Conservation (phyloP, 75 land plant genomes). For the Isoetes taiwanensis region DNA sequence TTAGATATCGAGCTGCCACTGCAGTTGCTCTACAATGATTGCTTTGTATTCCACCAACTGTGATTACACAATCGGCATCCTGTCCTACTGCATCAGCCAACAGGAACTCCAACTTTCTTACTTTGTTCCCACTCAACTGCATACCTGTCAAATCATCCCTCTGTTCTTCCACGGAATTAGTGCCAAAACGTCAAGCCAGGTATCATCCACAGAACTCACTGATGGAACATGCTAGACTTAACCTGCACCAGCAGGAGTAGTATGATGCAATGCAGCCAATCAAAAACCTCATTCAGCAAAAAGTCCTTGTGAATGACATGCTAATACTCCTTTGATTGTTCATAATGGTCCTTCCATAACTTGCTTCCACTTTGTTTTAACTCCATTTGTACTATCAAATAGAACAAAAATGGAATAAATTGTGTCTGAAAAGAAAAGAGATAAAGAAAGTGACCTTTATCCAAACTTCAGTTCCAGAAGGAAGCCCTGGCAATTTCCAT, state of each 20-base stretch:
- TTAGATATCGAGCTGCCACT: constrained; percentile 85
- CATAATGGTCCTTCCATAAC: no score
- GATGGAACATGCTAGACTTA: background rate
- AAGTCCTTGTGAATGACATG: background rate
- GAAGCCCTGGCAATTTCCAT: constrained; percentile 85
- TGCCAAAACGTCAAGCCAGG: background rate
- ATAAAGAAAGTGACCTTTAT: constrained; percentile 48
- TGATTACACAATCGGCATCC: constrained; percentile 91
- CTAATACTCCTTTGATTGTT: no score
- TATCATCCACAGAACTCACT: background rate
- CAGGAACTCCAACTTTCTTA: constrained; percentile 87
- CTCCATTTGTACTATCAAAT: no score
- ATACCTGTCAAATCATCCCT: constrained; percentile 98
- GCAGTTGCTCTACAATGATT: constrained; percentile 98
- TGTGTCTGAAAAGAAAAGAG: background rate
- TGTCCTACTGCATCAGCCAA: constrained; percentile 78
- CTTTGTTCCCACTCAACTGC: constrained; percentile 99
- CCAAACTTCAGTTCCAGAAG: constrained; percentile 63
- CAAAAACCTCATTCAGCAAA: background rate
- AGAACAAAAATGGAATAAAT: background rate
- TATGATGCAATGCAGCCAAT: background rate
- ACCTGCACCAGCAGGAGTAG: background rate
- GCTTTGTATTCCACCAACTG: constrained; percentile 98
- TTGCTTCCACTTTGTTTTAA: no score
- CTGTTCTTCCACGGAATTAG: constrained; percentile 25